Evolutionary conservation across 2,329 filamentous ascomycete species (phyloP).

Genomic region (Aspergillus melleus): DNA sequence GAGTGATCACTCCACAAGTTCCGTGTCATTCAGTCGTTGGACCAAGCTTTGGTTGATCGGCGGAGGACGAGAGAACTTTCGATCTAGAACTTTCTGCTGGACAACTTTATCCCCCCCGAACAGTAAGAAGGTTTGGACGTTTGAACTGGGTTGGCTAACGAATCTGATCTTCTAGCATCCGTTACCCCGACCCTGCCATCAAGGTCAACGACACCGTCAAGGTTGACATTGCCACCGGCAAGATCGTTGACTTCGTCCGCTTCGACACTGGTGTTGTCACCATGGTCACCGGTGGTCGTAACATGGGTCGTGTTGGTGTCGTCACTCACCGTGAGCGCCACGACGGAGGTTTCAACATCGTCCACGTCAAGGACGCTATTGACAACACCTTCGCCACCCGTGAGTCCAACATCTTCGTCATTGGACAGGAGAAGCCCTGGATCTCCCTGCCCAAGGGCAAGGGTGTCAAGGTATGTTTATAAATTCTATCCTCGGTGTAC

Average conservation of each 20-base stretch:
- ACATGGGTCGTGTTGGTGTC: slow-evolving; percentile 99
- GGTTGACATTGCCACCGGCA: slow-evolving; percentile 94
- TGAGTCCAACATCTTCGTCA: slow-evolving; percentile 99
- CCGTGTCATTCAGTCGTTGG: slow-evolving; percentile 99
- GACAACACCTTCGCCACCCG: slow-evolving; percentile 99
- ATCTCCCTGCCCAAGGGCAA: slow-evolving; percentile 99
- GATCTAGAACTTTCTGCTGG: slow-evolving; percentile 24
- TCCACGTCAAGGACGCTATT: slow-evolving; percentile 99
- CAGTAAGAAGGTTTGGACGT: slow-evolving; percentile 29
- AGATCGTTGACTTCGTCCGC: slow-evolving; percentile 97
- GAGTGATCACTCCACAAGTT: slow-evolving; percentile 67
- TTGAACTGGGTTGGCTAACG: slow-evolving; percentile 36
- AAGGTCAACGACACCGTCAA: slow-evolving; percentile 99
- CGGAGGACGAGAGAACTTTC: slow-evolving; percentile 38
- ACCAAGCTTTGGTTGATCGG: slow-evolving; percentile 88
- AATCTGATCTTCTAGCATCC: slow-evolving; percentile 67
- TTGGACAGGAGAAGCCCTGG: slow-evolving; percentile 98
- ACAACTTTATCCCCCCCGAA: slow-evolving; percentile 13
- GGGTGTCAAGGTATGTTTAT: slow-evolving; percentile 77
- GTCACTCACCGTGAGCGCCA: slow-evolving; percentile 99
- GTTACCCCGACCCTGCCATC: slow-evolving; percentile 96
- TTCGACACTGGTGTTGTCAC: slow-evolving; percentile 98
- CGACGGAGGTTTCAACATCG: slow-evolving; percentile 99
- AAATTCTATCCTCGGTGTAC: neutral
- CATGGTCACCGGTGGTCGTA: slow-evolving; percentile 99